A percentile compares a stretch with the other conserved stretches of the same genome.
Conservation (phyloP, 306 rosid species). For the Trifolium fragiferum region DNA sequence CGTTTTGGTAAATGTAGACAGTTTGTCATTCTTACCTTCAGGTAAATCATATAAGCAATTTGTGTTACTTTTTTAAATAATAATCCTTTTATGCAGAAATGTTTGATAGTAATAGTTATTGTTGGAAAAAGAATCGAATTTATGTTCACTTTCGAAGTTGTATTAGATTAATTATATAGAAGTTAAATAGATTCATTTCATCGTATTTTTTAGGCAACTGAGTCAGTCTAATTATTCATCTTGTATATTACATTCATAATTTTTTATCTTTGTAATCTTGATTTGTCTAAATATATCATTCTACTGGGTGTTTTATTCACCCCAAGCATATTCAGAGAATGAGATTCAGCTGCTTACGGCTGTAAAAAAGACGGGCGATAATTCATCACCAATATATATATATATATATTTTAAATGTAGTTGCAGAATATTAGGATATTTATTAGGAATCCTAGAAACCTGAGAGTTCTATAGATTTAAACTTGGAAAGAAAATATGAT, state of each 20-base stretch:
- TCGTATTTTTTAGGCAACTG: neutral
- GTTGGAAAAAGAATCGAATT: neutral
- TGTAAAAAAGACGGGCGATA: slow-evolving; percentile 16
- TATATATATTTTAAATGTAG: neutral
- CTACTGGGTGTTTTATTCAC: neutral
- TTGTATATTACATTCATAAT: neutral
- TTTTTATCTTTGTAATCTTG: neutral
- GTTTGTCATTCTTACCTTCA: neutral
- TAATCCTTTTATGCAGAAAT: neutral
- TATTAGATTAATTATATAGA: neutral
- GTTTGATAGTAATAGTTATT: neutral
- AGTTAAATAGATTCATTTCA: neutral
- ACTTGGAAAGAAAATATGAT: too few relatives aligned
- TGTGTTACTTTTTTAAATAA: neutral
- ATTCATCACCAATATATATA: neutral
- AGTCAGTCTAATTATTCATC: neutral
- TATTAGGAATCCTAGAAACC: too few relatives aligned
- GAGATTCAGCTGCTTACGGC: slow-evolving; percentile 28
- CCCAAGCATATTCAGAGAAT: neutral
- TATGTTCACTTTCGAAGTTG: neutral
- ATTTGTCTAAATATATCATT: neutral
- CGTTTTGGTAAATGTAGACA: neutral
- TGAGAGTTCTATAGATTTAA: too few relatives aligned
- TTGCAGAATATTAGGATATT: neutral
- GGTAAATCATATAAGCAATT: neutral